Percentiles rank a stretch among this genome's conserved stretches.
phyloP scores from a whole-genome alignment of 306 rosid species.

The Sesbania bispinosa region DNA sequence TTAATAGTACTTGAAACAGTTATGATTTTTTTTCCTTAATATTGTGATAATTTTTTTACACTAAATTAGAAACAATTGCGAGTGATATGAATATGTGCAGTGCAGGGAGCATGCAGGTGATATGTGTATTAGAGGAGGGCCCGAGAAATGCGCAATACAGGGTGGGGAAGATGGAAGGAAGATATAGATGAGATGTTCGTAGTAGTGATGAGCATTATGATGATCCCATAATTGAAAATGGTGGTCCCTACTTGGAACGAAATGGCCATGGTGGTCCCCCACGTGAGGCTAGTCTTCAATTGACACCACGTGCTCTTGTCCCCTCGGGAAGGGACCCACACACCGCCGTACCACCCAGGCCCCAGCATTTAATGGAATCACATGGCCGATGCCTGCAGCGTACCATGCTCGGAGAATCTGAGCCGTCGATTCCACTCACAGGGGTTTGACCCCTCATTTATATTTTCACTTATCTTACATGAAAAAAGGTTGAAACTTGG shows the following conservation, averaged over 20 bases:
- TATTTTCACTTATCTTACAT: no score
- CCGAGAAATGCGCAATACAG: constrained; percentile 31
- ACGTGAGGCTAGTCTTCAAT: constrained; percentile 33
- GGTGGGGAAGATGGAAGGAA: constrained; percentile 3
- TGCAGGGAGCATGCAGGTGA: constrained; percentile 19
- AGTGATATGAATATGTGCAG: background rate
- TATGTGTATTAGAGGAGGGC: background rate
- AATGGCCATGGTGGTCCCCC: constrained; percentile 36
- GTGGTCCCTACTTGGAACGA: constrained; percentile 35
- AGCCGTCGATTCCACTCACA: constrained; percentile 22
- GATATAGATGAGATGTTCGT: no score
- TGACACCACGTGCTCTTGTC: constrained; percentile 42
- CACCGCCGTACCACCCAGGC: constrained; percentile 16
- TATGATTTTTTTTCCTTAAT: background rate
- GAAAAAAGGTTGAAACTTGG: background rate
- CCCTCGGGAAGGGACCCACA: constrained; percentile 27
- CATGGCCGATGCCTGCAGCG: constrained; percentile 34
- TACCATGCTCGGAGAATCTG: constrained; percentile 24
- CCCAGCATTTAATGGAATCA: constrained; percentile 35
- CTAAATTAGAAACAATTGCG: background rate
- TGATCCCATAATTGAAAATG: constrained; percentile 39
- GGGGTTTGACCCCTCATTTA: constrained; percentile 23
- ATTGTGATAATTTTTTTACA: background rate
- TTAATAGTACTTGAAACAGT: no score
- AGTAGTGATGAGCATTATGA: constrained; percentile 36